Evolutionary conservation across 169 alveolate genomes (phyloP).

Genomic region (Toxoplasma gondii): DNA sequence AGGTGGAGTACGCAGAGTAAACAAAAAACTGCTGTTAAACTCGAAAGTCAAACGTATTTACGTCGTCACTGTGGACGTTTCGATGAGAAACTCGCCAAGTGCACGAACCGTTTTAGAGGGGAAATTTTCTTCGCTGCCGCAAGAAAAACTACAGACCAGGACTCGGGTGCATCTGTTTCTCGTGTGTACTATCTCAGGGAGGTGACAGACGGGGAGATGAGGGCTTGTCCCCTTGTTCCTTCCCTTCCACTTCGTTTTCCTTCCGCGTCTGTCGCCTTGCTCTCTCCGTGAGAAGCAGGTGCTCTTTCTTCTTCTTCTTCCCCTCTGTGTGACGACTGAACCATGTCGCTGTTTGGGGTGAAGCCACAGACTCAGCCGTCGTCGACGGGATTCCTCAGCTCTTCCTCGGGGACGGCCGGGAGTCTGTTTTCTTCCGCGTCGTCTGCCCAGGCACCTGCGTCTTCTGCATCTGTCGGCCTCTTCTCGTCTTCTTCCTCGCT

Average conservation of each 20-base stretch:
- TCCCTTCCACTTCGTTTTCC: not conserved
- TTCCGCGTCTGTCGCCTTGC: not conserved
- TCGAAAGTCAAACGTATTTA: too few species aligned
- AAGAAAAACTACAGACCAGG: too few species aligned
- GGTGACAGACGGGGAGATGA: too few species aligned
- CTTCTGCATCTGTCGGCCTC: not conserved
- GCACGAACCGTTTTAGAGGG: too few species aligned
- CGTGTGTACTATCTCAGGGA: too few species aligned
- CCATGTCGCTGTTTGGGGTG: not conserved
- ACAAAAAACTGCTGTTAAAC: too few species aligned
- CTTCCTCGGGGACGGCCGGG: not conserved
- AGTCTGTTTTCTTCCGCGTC: not conserved
- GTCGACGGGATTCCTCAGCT: not conserved
- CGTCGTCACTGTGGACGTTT: too few species aligned
- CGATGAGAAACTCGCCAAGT: too few species aligned
- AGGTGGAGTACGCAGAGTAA: too few species aligned
- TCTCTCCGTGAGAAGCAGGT: not conserved
- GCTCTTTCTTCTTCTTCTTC: too few species aligned
- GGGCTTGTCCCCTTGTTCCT: not conserved
- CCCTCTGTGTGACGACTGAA: not conserved
- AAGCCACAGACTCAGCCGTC: conserved; percentile 25
- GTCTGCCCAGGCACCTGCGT: not conserved
- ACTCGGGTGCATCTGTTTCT: too few species aligned
- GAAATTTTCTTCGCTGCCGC: too few species aligned
- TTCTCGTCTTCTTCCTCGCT: not conserved